Conservation (phyloP, 1,284 basidiomycete genomes). For the Anthracocystis panici-leucophaei region DNA sequence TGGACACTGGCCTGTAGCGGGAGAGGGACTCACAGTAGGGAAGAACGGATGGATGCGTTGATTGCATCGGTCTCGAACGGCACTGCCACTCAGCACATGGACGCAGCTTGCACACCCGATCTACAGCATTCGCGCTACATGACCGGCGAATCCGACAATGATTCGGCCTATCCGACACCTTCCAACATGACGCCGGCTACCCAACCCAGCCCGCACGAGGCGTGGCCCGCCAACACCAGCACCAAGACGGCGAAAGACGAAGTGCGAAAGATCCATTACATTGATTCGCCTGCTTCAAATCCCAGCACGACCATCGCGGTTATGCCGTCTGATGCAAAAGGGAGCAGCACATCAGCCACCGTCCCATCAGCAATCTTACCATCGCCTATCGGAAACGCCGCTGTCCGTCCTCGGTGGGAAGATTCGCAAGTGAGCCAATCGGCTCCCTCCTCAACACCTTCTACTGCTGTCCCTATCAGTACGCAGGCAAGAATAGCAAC, state of each 20-base stretch:
- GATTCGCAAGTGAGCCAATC: background rate
- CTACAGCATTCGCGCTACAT: slow-evolving; percentile 31
- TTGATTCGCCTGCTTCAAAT: slow-evolving; percentile 29
- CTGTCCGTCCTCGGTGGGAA: background rate
- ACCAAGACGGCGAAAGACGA: slow-evolving; percentile 16
- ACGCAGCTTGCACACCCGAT: slow-evolving; percentile 31
- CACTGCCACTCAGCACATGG: slow-evolving; percentile 3
- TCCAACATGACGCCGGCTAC: slow-evolving; percentile 24
- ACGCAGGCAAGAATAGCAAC: background rate
- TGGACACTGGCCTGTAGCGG: background rate
- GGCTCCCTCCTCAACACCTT: background rate
- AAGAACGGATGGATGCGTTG: slow-evolving; percentile 26
- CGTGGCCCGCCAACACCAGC: slow-evolving; percentile 8
- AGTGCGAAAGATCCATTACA: slow-evolving; percentile 46
- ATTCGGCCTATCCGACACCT: slow-evolving; percentile 43
- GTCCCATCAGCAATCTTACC: background rate
- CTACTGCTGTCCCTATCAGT: background rate
- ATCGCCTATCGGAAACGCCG: slow-evolving; percentile 2
- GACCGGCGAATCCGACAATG: slow-evolving; percentile 48
- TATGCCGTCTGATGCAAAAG: background rate
- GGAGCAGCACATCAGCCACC: background rate
- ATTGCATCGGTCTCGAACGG: slow-evolving; percentile 3
- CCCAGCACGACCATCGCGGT: background rate
- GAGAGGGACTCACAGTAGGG: slow-evolving; percentile 1
- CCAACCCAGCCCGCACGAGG: slow-evolving; percentile 8